Evolutionary conservation across 805 yeast species (phyloP), one percentile per base, ranked within the genome.

Genomic region (Metschnikowia chrysomelidarum): DNA sequence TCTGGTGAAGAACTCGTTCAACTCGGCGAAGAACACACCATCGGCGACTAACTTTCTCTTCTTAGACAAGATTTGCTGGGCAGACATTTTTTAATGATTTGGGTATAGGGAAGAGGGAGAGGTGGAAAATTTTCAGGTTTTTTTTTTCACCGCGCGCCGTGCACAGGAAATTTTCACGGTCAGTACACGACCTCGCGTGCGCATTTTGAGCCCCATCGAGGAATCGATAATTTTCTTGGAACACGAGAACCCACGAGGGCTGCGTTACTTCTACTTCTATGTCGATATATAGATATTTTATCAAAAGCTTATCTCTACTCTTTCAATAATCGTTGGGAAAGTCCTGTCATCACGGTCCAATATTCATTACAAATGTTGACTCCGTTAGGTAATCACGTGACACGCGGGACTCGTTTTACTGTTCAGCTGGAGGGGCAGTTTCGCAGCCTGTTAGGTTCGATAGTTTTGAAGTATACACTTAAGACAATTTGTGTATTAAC

Each of bases 21-120:
- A 78, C 80, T 93, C 98, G 74, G 98, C 98, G 95, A 83, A 93
- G 82, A 93, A 87, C 65, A 93, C 98, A 87, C 98, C 98, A 82
- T 93, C 98, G 75, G 96, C 96, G 70, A 93, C 98, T 69, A 89
- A 85, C 89, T 89, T 89, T 87, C 97, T 89, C 80, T 87, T 91
- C 79, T 87, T 87, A 67, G 98, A 91, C 56, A 67, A 63, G 72
- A 89, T 84, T 49, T 62, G 67, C 21, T 41, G 44, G 47, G 49
- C 48, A 47, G 57, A 56, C 60, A 55, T 55, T 52, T 33, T 56
- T 27, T 32, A 19, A 26, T 24, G 11, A 29, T 21, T 28, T 35
- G 42, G 40, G 30, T 30, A 34, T 20, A 33, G 16, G 21, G 26
- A 19, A 20, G 28, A 19, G 13, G 15, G 5, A 11, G n/a, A n/a